Evolutionary conservation across 2,329 filamentous ascomycete species (phyloP).

Genomic region (Cordyceps militaris): DNA sequence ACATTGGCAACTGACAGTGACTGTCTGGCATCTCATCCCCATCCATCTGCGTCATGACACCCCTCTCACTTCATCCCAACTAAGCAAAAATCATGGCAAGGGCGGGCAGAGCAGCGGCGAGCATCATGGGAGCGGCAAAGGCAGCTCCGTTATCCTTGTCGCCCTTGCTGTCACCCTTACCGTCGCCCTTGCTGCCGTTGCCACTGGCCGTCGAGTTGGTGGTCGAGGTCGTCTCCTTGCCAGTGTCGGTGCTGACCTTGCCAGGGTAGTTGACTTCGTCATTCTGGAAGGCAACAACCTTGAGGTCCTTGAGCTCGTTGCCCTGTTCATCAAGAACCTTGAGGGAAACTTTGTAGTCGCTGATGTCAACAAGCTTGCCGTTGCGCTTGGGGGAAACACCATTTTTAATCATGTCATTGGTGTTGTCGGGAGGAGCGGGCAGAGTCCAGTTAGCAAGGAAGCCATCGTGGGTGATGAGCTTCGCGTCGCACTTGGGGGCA

Average conservation of each 20-base stretch:
- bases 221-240: conserved; percentile 20
- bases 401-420: conserved; percentile 64
- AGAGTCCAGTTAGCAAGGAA: conserved; percentile 79
- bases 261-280: conserved; percentile 40
- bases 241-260: conserved; percentile 33
- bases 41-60: neutral
- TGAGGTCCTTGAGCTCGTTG: conserved; percentile 36
- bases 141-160: conserved; percentile 24
- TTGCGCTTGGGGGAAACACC: conserved; percentile 60
- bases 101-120: conserved; percentile 28
- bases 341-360: conserved; percentile 51
- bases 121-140: conserved; percentile 25
- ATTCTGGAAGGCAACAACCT: conserved; percentile 39
- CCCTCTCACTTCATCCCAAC: neutral
- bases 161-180: conserved; percentile 11
- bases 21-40: neutral
- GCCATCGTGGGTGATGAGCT: conserved; percentile 57
- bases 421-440: conserved; percentile 59
- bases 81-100: conserved; percentile 29
- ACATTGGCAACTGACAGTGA: neutral
- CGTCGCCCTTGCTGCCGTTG: conserved; percentile 1
- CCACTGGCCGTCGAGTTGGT: conserved; percentile 14
- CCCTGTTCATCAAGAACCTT: conserved; percentile 35
- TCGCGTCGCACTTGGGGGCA: conserved; percentile 56
- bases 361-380: conserved; percentile 63